phyloP scores from a whole-genome alignment of 2,329 filamentous ascomycete species.

The Scedosporium aurantiacum region DNA sequence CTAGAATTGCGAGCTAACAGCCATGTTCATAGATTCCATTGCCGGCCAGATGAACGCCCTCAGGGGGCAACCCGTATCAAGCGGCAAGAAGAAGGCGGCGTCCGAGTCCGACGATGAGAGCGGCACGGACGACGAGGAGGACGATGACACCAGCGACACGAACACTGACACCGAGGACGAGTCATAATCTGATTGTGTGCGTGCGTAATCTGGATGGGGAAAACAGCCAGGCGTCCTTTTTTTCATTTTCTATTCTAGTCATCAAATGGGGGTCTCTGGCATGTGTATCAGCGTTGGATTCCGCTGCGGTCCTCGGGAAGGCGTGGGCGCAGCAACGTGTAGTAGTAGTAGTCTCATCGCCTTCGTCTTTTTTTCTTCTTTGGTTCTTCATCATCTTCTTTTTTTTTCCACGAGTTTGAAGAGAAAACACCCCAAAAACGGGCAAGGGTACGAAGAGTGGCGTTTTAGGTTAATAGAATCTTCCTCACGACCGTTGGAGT shows the following conservation, averaged over 20 bases:
- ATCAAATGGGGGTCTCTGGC: not conserved
- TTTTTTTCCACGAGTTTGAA: not conserved
- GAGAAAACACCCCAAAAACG: not conserved
- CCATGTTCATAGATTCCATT: constrained; percentile 58
- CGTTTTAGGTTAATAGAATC: constrained; percentile 7
- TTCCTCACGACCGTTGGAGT: not conserved
- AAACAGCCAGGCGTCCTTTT: too few relatives aligned
- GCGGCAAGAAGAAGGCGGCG: constrained; percentile 36
- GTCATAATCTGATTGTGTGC: constrained; percentile 22
- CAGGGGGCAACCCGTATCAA: constrained; percentile 55
- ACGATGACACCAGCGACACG: constrained; percentile 54
- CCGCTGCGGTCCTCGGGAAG: constrained; percentile 2
- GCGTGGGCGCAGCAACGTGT: constrained; percentile 5
- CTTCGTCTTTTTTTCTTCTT: constrained; percentile 1
- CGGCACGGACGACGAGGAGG: constrained; percentile 62
- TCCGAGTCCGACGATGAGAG: constrained; percentile 71
- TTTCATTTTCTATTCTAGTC: not conserved
- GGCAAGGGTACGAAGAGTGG: constrained; percentile 3
- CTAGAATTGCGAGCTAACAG: constrained; percentile 13
- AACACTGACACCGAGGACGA: constrained; percentile 59
- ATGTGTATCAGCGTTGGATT: constrained; percentile 5
- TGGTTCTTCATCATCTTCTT: not conserved
- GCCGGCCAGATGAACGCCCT: constrained; percentile 84
- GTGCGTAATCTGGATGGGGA: too few relatives aligned
- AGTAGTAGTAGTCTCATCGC: constrained; percentile 8